These are phyloP conservation scores for Lactarius hengduanensis DNA, from an alignment of 768 basidiomycete species.

Conservation along the genomic window DNA sequence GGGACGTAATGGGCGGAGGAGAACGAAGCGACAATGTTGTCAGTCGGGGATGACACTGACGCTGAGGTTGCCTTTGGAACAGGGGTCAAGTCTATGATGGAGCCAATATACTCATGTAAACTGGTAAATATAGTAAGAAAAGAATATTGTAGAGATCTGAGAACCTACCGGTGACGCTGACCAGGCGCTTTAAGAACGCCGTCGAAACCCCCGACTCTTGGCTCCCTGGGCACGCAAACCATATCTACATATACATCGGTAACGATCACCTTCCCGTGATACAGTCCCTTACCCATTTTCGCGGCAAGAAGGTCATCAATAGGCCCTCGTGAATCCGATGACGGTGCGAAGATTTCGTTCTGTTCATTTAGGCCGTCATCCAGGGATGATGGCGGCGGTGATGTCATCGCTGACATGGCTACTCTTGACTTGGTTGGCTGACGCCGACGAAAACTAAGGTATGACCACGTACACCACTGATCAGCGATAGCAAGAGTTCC, in stretches of 20 bases:
- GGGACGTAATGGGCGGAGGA: background rate
- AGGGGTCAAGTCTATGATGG: background rate
- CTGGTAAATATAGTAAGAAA: slow-evolving; percentile 9
- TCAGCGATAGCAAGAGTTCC: slow-evolving; percentile 8
- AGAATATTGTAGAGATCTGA: background rate
- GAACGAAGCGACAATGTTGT: background rate
- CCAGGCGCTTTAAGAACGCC: slow-evolving; percentile 7
- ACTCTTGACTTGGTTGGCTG: background rate
- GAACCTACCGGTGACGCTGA: slow-evolving; percentile 8
- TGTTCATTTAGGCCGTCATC: slow-evolving; percentile 1
- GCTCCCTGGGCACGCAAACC: slow-evolving; percentile 12
- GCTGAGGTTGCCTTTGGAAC: background rate
- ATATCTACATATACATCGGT: slow-evolving; percentile 7
- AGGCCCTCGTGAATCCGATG: slow-evolving; percentile 3
- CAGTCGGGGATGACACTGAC: background rate
- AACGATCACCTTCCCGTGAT: background rate
- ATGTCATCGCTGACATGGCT: slow-evolving; percentile 2
- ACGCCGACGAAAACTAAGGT: background rate
- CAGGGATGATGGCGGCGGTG: slow-evolving; percentile 6
- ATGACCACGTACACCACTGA: slow-evolving; percentile 13
- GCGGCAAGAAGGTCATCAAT: slow-evolving; percentile 7
- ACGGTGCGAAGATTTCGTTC: slow-evolving; percentile 8
- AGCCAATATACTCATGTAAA: slow-evolving; percentile 16
- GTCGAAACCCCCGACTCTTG: background rate
- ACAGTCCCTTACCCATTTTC: slow-evolving; percentile 19